These are phyloP conservation scores for Nidularia pulvinata DNA, from an alignment of 768 basidiomycete species.

Conservation along the genomic window DNA sequence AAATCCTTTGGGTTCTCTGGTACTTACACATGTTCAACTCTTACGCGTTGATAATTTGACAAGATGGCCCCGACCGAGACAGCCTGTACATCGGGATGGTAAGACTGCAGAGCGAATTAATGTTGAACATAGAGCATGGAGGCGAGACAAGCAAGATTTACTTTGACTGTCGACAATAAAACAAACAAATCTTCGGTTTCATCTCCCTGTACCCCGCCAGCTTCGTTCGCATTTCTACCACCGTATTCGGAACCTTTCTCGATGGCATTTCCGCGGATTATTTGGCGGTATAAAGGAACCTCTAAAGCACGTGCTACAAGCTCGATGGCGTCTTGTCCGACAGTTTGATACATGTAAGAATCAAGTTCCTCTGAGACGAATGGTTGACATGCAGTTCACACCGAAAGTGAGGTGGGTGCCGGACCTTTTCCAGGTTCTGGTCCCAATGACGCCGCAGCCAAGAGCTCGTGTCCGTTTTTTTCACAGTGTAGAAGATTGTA, in stretches of 20 bases:
- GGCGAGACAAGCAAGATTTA: conserved; percentile 21
- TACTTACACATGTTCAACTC: conserved; percentile 95
- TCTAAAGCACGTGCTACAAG: conserved; percentile 83
- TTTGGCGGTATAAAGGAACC: conserved; percentile 80
- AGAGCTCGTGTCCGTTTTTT: conserved; percentile 82
- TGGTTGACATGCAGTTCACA: conserved; percentile 4
- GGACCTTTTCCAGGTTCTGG: conserved; percentile 87
- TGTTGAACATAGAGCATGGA: conserved; percentile 1
- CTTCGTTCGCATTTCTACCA: conserved; percentile 42
- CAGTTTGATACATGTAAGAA: conserved; percentile 99
- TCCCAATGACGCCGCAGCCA: conserved; percentile 87
- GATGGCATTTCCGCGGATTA: conserved; percentile 81
- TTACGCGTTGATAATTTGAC: conserved; percentile 95
- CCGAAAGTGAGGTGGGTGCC: conserved; percentile 16
- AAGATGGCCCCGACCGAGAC: conserved; percentile 97
- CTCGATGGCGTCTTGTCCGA: conserved; percentile 92
- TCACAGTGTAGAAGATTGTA: conserved; percentile 92
- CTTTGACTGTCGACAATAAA: conserved; percentile 77
- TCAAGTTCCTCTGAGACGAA: conserved; percentile 88
- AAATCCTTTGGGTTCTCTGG: not conserved
- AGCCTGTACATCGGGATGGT: conserved; percentile 80
- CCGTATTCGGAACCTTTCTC: conserved; percentile 90
- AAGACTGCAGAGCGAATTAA: conserved; percentile 35
- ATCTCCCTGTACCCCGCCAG: conserved; percentile 67
- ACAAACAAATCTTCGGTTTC: conserved; percentile 94